A percentile compares a stretch with the other conserved stretches of the same genome.
phyloP scores from a whole-genome alignment of 2,329 filamentous ascomycete genomes.

The Talaromyces atroroseus region DNA sequence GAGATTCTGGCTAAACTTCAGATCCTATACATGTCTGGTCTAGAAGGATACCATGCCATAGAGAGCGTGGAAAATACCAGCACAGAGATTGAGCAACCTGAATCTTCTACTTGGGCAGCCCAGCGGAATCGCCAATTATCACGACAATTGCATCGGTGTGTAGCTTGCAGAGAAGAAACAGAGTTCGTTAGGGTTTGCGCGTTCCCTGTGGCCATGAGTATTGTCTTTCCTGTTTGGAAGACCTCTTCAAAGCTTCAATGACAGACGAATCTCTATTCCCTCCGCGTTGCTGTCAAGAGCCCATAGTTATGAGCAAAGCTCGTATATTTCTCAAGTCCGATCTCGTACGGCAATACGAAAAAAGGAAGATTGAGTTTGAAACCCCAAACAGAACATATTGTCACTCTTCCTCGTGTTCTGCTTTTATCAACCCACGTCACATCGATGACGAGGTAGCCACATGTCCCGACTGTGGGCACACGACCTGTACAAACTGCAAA shows the following conservation, averaged over 20 bases:
- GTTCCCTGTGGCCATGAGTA: slow-evolving; percentile 43
- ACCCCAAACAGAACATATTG: slow-evolving; percentile 51
- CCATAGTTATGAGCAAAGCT: slow-evolving; percentile 35
- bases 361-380: slow-evolving; percentile 47
- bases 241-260: slow-evolving; percentile 42
- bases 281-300: slow-evolving; percentile 47
- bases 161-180: slow-evolving; percentile 24
- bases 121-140: neutral
- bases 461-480: slow-evolving; percentile 39
- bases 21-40: neutral
- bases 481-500: slow-evolving; percentile 53
- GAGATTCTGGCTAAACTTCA: slow-evolving; percentile 1
- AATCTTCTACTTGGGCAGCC: slow-evolving; percentile 3
- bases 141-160: neutral
- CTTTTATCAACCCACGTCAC: slow-evolving; percentile 39
- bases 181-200: slow-evolving; percentile 23
- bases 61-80: neutral
- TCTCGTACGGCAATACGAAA: slow-evolving; percentile 33
- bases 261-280: slow-evolving; percentile 51
- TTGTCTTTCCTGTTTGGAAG: slow-evolving; percentile 45
- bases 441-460: slow-evolving; percentile 32
- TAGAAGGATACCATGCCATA: neutral
- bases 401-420: slow-evolving; percentile 37
- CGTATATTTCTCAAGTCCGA: slow-evolving; percentile 32
- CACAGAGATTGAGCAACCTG: neutral